Base-by-base conservation (phyloP, 1,139 yeast genomes). In the Lodderomyces metapsilosis region DNA sequence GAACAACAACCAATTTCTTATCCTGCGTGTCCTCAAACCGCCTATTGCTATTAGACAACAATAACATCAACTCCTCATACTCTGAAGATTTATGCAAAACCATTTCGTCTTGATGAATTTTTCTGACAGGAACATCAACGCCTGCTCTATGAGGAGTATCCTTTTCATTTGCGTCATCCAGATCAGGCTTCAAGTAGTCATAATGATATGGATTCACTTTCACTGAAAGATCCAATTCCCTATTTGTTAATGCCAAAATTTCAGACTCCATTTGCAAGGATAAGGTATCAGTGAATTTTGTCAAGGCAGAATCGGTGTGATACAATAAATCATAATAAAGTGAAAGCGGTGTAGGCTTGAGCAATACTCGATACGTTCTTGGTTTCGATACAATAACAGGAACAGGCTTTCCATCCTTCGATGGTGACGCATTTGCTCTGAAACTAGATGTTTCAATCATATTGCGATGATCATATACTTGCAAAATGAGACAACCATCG, bases 401-500 rank as follows among this genome's bases (percentile, higher is more conserved):
- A 2, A 36, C 21, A 7, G 43, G 34, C 9, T 40, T 39, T 17
- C 28, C 39, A 16, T 42, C 41, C 15, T 45, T 41, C 8, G 43
- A 39, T 5, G 41, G 41, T 1, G 50, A 32, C 5, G 37, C 36
- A 7, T 42, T 24, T 6, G 46, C 40, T 16, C 52, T 34, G 13
- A 44, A 35, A 5, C 52, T 37, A 21, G 49, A 42, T 21, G 52
- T 39, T 34, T 44, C 41, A 2, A 64, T 62, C 64, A 68, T 61
- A 43, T 67, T 59, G 35, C 77, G 53, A 59, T 89, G 96, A 59
- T 92, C 98, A 49, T 78, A 79, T 13, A 92, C 84, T 54, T 88
- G 88, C 40, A 92, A 62, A 15, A 92, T 87, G 34, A 91, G 68
- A 57, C 95, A 88, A 0, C 98, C 97, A 59, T 91, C 97, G 58